Evolutionary conservation across 345 rosid species (phyloP).

Genomic region (Citrus mangshanensis): DNA sequence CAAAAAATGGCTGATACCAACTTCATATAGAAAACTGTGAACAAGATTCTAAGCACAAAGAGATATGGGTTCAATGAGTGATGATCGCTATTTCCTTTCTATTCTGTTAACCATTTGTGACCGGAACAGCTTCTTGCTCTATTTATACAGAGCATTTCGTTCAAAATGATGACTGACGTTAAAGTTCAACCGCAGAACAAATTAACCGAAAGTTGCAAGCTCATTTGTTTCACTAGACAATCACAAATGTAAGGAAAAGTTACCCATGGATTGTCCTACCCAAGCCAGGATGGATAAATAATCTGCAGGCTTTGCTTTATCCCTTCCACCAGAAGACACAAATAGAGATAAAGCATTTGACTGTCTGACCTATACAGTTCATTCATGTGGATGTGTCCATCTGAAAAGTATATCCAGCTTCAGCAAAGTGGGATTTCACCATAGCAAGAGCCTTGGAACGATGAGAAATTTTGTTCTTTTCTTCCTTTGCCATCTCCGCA

Average conservation of each 20-base stretch:
- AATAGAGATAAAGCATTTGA: neutral
- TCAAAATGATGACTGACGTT: neutral
- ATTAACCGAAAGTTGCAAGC: neutral
- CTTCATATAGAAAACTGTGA: neutral
- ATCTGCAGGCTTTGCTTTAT: neutral
- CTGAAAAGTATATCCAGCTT: conserved; percentile 58
- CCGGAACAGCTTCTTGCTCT: neutral
- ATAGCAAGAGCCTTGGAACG: conserved; percentile 69
- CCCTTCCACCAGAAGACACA: neutral
- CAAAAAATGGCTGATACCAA: too few species aligned
- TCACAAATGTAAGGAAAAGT: neutral
- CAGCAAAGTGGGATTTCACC: conserved; percentile 71
- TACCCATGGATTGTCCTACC: neutral
- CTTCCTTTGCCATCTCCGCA: conserved; percentile 92
- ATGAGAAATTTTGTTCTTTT: conserved; percentile 90
- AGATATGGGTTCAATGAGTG: neutral
- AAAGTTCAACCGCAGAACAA: neutral
- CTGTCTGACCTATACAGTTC: conserved; percentile 1
- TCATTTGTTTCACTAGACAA: neutral
- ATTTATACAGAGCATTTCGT: neutral
- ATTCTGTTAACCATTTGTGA: neutral
- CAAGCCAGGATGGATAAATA: neutral
- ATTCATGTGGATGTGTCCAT: conserved; percentile 24
- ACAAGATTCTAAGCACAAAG: neutral
- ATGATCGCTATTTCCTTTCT: neutral